Evolutionary conservation across 2,329 filamentous ascomycete species (phyloP).

Genomic region (Phialophora expanda): DNA sequence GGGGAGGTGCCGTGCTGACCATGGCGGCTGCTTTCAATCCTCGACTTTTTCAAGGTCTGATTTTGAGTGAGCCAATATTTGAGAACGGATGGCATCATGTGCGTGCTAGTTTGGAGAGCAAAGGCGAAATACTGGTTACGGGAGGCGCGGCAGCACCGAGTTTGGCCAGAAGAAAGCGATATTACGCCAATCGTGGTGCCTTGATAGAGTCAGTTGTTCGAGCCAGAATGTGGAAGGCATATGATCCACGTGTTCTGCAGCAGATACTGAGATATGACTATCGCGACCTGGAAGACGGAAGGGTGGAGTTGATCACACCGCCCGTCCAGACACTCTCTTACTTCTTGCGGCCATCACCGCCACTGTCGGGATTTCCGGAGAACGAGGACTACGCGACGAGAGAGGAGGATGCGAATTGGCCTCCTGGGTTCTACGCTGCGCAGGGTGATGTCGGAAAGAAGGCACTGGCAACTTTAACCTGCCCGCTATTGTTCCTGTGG

Average conservation of each 20-base stretch:
- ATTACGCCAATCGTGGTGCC: slow-evolving; percentile 1
- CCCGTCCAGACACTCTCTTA: neutral
- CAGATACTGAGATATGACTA: slow-evolving; percentile 21
- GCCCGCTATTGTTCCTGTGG: slow-evolving; percentile 18
- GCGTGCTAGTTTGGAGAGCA: neutral
- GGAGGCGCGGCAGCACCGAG: neutral
- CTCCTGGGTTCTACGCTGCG: slow-evolving; percentile 18
- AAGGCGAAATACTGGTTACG: neutral
- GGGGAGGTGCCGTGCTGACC: slow-evolving; percentile 5
- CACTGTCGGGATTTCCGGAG: slow-evolving; percentile 12
- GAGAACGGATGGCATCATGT: slow-evolving; percentile 25
- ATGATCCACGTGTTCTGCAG: slow-evolving; percentile 13
- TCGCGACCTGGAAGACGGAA: slow-evolving; percentile 10
- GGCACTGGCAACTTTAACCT: slow-evolving; percentile 7
- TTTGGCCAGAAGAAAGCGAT: neutral
- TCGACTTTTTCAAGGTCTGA: slow-evolving; percentile 9
- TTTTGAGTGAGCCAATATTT: slow-evolving; percentile 17
- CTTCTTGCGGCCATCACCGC: slow-evolving; percentile 10
- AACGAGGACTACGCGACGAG: slow-evolving; percentile 17
- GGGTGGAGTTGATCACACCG: slow-evolving; percentile 20
- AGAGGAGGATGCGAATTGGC: slow-evolving; percentile 6
- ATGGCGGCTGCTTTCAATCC: slow-evolving; percentile 12
- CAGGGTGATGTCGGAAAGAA: neutral
- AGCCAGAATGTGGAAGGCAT: slow-evolving; percentile 4
- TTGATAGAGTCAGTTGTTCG: neutral